These are phyloP conservation scores for Lactifluus subvellereus DNA, from an alignment of 768 basidiomycete genomes.

Conservation along the genomic window DNA sequence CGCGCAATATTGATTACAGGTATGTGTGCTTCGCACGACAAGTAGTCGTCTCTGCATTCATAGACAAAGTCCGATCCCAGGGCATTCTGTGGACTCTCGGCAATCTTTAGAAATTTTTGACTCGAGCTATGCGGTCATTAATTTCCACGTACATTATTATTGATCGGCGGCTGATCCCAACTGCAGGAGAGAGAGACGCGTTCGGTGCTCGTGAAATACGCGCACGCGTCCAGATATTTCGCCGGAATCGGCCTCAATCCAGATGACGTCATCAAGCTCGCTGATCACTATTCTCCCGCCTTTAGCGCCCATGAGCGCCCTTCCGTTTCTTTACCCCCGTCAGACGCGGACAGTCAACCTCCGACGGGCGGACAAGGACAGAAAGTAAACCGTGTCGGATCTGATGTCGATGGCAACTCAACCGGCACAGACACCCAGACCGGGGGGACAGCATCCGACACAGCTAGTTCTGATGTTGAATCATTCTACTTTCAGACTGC, in stretches of 20 bases:
- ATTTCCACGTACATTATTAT: not conserved
- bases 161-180: not conserved
- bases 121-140: slow-evolving; percentile 25
- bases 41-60: not conserved
- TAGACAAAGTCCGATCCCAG: not conserved
- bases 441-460: slow-evolving; percentile 21
- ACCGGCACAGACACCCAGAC: slow-evolving; percentile 4
- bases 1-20: not conserved
- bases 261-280: slow-evolving; percentile 27
- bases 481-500: not conserved
- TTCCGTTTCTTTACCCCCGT: not conserved
- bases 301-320: slow-evolving; percentile 20
- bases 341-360: not conserved
- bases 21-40: not conserved
- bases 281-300: slow-evolving; percentile 24
- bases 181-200: slow-evolving; percentile 29
- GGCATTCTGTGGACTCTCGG: not conserved
- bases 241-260: slow-evolving; percentile 32
- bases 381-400: not conserved
- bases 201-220: slow-evolving; percentile 31
- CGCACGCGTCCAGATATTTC: slow-evolving; percentile 28
- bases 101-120: slow-evolving; percentile 25
- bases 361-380: not conserved
- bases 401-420: not conserved
- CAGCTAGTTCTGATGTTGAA: slow-evolving; percentile 24